Evolutionary conservation across 78 protist genomes (phyloP), one percentile per base, ranked within the genome.

Genomic region (Isochrysis galbana): DNA sequence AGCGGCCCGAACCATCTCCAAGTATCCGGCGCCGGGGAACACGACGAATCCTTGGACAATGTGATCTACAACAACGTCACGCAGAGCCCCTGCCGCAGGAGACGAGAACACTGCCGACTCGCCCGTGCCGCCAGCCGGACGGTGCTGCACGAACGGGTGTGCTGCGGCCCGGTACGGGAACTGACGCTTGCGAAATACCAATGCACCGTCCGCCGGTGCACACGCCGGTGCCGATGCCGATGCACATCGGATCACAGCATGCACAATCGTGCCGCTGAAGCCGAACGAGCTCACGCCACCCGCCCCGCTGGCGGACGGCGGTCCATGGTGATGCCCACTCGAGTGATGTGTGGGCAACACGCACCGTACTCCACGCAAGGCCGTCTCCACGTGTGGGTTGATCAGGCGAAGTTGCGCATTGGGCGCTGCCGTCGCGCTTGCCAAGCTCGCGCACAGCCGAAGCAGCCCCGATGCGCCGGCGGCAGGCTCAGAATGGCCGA

Each of bases 401-500:
- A 72, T 3, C 10, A 72, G 46, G 44, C 82, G 82, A 38, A 72
- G 42, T 2, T 72, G 82, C 36, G 82, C 82, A 36, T 72, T 72
- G 44, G 82, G 82, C 44, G 42, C 2, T 3, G 26, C 42, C 36
- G 42, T 34, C 42, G 42, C 36, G 10, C 32, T 10, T 19, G 44
- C 19, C 14, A 2, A 3, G 14, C 32, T 17, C 23, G 42, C 29
- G 32, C 7, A 1, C 38, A 69, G 78, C 87, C 42, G 17, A 29
- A 41, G 87, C 51, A 78, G 48, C 22, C 87, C 87, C 32, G 87
- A 11, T 3, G 22, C 34, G 47, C 94, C 92, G n/a, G 86, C 92
- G 0, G 92, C 90, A 36, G 86, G 26, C 93, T 96, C 98, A 86
- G 34, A 0, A 88, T 97, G 98, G 23, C 97, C 98, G 67, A 96